These are phyloP conservation scores for Aspergillus pseudoviridinutans DNA, from an alignment of 2,329 filamentous ascomycete genomes.

Conservation along the genomic window DNA sequence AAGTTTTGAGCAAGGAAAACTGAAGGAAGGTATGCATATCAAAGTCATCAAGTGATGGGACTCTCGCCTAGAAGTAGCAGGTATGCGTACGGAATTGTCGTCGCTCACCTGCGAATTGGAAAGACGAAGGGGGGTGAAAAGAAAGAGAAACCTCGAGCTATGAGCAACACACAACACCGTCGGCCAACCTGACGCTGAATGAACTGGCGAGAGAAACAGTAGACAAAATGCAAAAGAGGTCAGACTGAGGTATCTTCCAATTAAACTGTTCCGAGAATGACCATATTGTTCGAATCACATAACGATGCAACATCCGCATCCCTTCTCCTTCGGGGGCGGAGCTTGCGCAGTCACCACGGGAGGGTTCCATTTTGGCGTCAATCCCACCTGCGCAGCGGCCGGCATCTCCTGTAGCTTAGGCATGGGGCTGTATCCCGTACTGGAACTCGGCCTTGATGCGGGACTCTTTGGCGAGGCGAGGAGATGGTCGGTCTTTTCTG, in stretches of 20 bases:
- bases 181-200: conserved; percentile 16
- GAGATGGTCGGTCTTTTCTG: conserved; percentile 14
- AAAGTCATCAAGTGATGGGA: conserved; percentile 2
- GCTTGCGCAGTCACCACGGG: conserved; percentile 52
- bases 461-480: conserved; percentile 28
- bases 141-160: conserved; percentile 1
- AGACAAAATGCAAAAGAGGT: neutral
- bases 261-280: neutral
- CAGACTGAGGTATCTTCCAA: neutral
- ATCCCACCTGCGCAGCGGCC: conserved; percentile 18
- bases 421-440: conserved; percentile 49
- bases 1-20: conserved; percentile 73
- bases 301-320: conserved; percentile 68
- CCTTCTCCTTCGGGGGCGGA: conserved; percentile 46
- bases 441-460: conserved; percentile 38
- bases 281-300: conserved; percentile 55
- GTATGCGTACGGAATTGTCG: neutral
- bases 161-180: neutral
- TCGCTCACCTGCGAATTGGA: neutral
- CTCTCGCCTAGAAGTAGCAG: neutral
- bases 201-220: conserved; percentile 7
- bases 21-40: conserved; percentile 80
- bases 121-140: neutral
- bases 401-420: conserved; percentile 43
- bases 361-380: conserved; percentile 38